phyloP scores from a whole-genome alignment of 2,329 filamentous ascomycete genomes.

The Pseudogymnoascus sp. region DNA sequence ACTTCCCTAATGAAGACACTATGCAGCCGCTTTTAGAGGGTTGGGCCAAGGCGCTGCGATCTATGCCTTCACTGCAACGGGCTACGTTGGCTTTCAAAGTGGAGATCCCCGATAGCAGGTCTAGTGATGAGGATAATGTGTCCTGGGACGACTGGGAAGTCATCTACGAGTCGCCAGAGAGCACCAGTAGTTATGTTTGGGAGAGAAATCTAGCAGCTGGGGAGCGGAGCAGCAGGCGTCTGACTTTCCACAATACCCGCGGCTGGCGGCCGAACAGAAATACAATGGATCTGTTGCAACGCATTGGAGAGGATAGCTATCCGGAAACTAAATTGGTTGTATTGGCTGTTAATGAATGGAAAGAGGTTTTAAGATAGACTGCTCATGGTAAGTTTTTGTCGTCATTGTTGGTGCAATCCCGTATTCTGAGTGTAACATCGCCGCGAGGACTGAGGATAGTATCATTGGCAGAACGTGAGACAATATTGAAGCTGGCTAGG shows the following conservation, averaged over 20 bases:
- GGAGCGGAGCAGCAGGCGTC: not conserved
- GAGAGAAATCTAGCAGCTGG: not conserved
- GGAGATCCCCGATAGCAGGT: too few species aligned
- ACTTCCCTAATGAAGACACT: not conserved
- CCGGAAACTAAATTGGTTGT: not conserved
- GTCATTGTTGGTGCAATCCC: too few species aligned
- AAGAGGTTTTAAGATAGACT: not conserved
- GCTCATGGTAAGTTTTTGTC: too few species aligned
- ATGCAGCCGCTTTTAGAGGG: not conserved
- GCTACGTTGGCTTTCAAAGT: not conserved
- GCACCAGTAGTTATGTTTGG: not conserved
- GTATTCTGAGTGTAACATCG: too few species aligned
- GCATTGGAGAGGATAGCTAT: not conserved
- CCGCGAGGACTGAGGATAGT: too few species aligned
- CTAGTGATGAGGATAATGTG: not conserved
- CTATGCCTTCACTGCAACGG: not conserved
- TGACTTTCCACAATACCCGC: not conserved
- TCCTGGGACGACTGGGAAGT: not conserved
- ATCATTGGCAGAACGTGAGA: too few species aligned
- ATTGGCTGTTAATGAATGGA: not conserved
- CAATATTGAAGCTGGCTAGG: too few species aligned
- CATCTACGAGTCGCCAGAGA: not conserved
- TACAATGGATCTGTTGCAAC: not conserved
- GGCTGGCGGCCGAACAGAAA: not conserved
- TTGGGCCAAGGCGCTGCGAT: not conserved